Evolutionary conservation across 345 rosid species (phyloP).

Genomic region (Cochlearia excelsa): DNA sequence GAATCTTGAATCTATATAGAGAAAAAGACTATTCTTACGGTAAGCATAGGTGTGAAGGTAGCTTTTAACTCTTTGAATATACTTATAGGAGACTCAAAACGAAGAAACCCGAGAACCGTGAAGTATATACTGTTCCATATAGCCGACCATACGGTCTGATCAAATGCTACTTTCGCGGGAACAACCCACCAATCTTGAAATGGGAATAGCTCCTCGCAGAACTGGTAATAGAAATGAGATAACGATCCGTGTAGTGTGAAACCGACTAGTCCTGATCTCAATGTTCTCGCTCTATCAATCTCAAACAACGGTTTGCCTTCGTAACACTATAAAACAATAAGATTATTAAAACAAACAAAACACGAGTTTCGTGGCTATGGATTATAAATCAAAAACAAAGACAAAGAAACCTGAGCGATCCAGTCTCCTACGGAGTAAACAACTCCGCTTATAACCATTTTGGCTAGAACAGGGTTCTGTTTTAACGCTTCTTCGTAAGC

Average conservation of each 20-base stretch:
- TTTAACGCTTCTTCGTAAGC: slow-evolving; percentile 93
- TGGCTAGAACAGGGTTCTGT: slow-evolving; percentile 79
- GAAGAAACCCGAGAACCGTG: slow-evolving; percentile 62
- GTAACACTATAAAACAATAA: slow-evolving; percentile 48
- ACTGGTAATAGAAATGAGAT: slow-evolving; percentile 87
- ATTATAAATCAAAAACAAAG: slow-evolving; percentile 1
- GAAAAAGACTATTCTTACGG: slow-evolving; percentile 44
- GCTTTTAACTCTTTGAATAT: slow-evolving; percentile 66
- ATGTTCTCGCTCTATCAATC: slow-evolving; percentile 73
- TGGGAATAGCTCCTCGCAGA: slow-evolving; percentile 90
- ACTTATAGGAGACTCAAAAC: slow-evolving; percentile 71
- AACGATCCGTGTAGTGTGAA: slow-evolving; percentile 89
- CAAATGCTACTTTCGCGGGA: slow-evolving; percentile 82
- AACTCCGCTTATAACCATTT: slow-evolving; percentile 93
- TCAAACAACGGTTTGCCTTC: slow-evolving; percentile 91
- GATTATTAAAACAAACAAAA: not conserved
- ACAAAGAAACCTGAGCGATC: slow-evolving; percentile 75
- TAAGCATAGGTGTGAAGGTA: slow-evolving; percentile 82
- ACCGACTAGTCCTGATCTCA: slow-evolving; percentile 94
- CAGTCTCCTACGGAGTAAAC: slow-evolving; percentile 92
- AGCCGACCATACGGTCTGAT: slow-evolving; percentile 94
- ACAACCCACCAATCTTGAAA: slow-evolving; percentile 96
- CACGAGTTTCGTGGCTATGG: too few relatives aligned
- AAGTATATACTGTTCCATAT: slow-evolving; percentile 91
- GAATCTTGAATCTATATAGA: slow-evolving; percentile 11